Percentiles rank a stretch among this genome's conserved stretches.
These are phyloP conservation scores for Penicillium sp. DNA, from an alignment of 2,329 filamentous ascomycete genomes.

Conservation along the genomic window DNA sequence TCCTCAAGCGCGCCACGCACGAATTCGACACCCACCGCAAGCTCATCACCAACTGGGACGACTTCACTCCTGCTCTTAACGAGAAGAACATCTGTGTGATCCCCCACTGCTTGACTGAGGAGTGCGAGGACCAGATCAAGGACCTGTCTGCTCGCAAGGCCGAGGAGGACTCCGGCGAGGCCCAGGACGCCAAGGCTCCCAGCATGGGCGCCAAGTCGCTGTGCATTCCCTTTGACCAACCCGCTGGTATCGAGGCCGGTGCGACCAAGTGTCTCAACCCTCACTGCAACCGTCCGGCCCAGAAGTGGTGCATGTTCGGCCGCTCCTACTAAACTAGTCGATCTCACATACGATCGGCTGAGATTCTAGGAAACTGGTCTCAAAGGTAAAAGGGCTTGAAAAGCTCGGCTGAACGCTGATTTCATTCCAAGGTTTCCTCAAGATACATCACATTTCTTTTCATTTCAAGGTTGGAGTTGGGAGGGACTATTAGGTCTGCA, in stretches of 20 bases:
- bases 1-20: slow-evolving; percentile 70
- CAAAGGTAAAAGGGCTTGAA: background rate
- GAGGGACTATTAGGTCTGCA: background rate
- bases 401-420: background rate
- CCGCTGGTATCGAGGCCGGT: slow-evolving; percentile 69
- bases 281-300: slow-evolving; percentile 69
- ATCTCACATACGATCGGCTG: background rate
- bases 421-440: background rate
- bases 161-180: slow-evolving; percentile 57
- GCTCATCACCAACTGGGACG: slow-evolving; percentile 78
- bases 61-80: slow-evolving; percentile 86
- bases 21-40: slow-evolving; percentile 77
- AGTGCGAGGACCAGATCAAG: slow-evolving; percentile 94
- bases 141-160: slow-evolving; percentile 75
- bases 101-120: slow-evolving; percentile 75
- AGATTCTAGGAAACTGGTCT: background rate
- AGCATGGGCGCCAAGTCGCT: slow-evolving; percentile 73
- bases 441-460: slow-evolving; percentile 4
- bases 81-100: slow-evolving; percentile 89
- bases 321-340: slow-evolving; percentile 41
- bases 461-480: slow-evolving; percentile 6
- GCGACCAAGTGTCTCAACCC: slow-evolving; percentile 91
- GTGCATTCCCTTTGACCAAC: slow-evolving; percentile 82
- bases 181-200: slow-evolving; percentile 68
- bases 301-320: slow-evolving; percentile 92